Evolutionary conservation across 441 rosid genomes (phyloP), one percentile per base, ranked within the genome.

Genomic region (Bruguiera hainesii): DNA sequence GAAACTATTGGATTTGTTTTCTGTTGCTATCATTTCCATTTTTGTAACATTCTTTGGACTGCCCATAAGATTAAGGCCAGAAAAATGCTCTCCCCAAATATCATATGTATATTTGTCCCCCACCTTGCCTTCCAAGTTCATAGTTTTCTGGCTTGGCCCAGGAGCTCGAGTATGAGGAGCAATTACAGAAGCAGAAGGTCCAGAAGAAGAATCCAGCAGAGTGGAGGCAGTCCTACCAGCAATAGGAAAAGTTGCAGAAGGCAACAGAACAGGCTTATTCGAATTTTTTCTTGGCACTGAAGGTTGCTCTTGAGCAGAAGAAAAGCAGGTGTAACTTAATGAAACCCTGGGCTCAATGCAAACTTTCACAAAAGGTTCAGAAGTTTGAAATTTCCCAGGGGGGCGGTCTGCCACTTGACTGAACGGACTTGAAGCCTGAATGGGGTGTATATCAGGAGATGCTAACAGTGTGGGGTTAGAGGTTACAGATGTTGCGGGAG

Each of bases 51-150:
- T 82, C 71, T 72, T 81, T 61, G 82, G 77, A 76, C 75, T 67
- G 77, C 77, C 84, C 74, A 51, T 56, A 66, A 82, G 69, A 78
- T 67, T 68, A 65, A 90, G 86, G 49, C 82, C 79, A 55, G 92
- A 79, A 65, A 89, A 76, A 81, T 88, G 98, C 69, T 91, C 87
- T 39, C 96, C 98, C 98, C 98, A 94, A 11, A 94, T 93, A 74
- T 94, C 92, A 31, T 88, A 91, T 25, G 67, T 74, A 78, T 83
- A 82, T 62, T 81, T 82, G 60, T 85, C 79, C 49, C 75, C 76
- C 5, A 55, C 64, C 64, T 74, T 80, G 50, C 74, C 83, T 65
- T 81, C 83, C 65, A 84, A 68, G 48, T 83, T 72, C 8, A 37
- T 35, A 23, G 62, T 42, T 60, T 75, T 78, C 70, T 69, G 79